These are phyloP conservation scores for Pleurotus salmoneostramineus DNA, from an alignment of 768 basidiomycete genomes.

Conservation along the genomic window DNA sequence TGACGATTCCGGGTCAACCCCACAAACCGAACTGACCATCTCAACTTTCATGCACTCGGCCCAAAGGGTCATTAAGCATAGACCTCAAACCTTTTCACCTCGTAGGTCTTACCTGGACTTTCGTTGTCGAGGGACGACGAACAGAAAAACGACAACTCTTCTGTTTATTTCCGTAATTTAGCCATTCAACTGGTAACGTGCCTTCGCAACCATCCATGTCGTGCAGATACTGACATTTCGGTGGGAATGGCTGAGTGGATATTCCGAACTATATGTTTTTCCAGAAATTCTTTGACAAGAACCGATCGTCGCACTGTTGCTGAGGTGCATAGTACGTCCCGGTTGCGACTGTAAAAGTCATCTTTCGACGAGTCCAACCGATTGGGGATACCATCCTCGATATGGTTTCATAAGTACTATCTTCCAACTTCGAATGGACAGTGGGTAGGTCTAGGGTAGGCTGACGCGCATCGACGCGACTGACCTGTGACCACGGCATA, in stretches of 20 bases:
- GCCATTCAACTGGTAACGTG: neutral
- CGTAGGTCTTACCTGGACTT: neutral
- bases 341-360: neutral
- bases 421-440: neutral
- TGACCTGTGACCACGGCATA: neutral
- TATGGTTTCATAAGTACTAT: neutral
- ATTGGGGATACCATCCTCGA: conserved; percentile 2
- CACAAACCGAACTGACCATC: neutral
- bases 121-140: neutral
- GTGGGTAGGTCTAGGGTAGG: neutral
- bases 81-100: neutral
- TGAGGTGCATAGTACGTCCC: neutral
- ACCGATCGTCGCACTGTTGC: conserved; percentile 3
- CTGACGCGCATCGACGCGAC: too few relatives aligned
- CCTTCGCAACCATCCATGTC: conserved; percentile 8
- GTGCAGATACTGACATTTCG: conserved; percentile 6
- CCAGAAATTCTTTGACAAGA: neutral
- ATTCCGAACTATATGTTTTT: conserved; percentile 3
- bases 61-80: neutral
- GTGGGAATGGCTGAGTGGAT: conserved; percentile 1
- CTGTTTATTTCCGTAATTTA: neutral
- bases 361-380: neutral
- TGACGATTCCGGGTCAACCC: neutral
- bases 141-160: too few relatives aligned
- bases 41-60: neutral